Base-by-base conservation (phyloP, 176 grass and related monocot species). In the Miscanthus lutarioriparius region DNA sequence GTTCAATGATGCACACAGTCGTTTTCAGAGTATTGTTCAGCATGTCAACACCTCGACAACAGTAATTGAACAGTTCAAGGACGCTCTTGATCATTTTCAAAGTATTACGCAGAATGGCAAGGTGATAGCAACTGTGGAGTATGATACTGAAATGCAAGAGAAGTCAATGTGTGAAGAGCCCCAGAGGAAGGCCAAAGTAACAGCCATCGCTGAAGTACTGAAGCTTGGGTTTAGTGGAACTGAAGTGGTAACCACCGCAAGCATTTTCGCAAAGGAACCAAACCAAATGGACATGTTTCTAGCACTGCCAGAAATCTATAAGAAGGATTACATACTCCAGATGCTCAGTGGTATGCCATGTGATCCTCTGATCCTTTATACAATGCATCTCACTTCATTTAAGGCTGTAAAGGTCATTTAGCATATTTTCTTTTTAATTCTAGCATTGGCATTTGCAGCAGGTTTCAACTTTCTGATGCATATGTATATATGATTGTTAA, bases 251-350 rank as follows among this genome's bases (percentile, higher is more conserved):
- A 78, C 48, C 7, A 56, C 83, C 10, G 88, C 83, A 28, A 86
- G 78, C 48, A 53, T 90, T 82, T 90, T 90, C 0, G 79, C 83
- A 2, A 90, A 77, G 83, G 83, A 90, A 56, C 83, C 88, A 45
- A 82, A 90, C 27, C 88, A 90, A 59, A 90, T 90, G 88, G 88
- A 85, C 12, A 90, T 90, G 88, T 82, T 90, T 66, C 26, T 86
- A 38, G 83, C 83, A 72, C 78, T 86, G 10, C 88, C 83, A 36
- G 83, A 90, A 78, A 37, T 86, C 41, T 86, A 86, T 51, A 90
- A 45, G 73, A 66, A 80, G 83, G 88, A 90, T 27, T 90, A 90
- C 79, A 82, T 90, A 78, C 41, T 86, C 44, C 41, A 64, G 44
- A 86, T 90, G 88, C 78, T 86, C 20, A 82, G 62, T 10, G 54